These are phyloP conservation scores for Apiospora kogelbergensis DNA, from an alignment of 2,329 filamentous ascomycete species.

Conservation along the genomic window DNA sequence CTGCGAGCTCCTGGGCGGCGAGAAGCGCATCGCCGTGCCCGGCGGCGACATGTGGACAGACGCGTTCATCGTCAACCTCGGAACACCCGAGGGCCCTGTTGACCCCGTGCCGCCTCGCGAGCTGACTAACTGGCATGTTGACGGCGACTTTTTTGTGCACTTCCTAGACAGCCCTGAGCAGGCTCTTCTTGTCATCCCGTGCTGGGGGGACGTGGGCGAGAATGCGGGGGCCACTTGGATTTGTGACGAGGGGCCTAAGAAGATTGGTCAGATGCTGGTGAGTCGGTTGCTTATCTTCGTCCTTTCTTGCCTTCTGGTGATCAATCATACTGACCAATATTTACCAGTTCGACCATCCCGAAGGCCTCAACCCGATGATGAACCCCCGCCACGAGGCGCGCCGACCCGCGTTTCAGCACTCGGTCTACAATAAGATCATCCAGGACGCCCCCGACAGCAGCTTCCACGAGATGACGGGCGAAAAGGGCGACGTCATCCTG, in stretches of 20 bases:
- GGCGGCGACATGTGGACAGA: conserved; percentile 48
- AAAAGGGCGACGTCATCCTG: background rate
- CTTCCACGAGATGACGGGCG: background rate
- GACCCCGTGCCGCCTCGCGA: conserved; percentile 26
- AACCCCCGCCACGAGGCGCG: background rate
- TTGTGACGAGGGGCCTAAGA: background rate
- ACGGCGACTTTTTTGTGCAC: conserved; percentile 58
- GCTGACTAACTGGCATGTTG: conserved; percentile 52
- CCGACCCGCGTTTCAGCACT: background rate
- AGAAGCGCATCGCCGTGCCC: conserved; percentile 37
- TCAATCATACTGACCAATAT: too few relatives aligned
- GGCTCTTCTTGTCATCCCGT: conserved; percentile 52
- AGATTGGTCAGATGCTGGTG: background rate
- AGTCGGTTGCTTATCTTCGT: background rate
- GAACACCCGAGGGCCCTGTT: conserved; percentile 43
- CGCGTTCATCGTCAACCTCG: conserved; percentile 56
- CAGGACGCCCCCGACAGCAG: background rate
- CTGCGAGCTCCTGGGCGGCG: conserved; percentile 50
- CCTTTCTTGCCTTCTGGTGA: background rate
- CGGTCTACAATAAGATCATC: background rate
- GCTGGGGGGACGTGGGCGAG: background rate
- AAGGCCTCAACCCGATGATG: background rate
- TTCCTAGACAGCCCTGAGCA: conserved; percentile 57
- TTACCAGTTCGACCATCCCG: background rate
- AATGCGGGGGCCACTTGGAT: background rate